Evolutionary conservation across 257 asterid genomes (phyloP), one percentile per base, ranked within the genome.

Genomic region (Solanum chilense): DNA sequence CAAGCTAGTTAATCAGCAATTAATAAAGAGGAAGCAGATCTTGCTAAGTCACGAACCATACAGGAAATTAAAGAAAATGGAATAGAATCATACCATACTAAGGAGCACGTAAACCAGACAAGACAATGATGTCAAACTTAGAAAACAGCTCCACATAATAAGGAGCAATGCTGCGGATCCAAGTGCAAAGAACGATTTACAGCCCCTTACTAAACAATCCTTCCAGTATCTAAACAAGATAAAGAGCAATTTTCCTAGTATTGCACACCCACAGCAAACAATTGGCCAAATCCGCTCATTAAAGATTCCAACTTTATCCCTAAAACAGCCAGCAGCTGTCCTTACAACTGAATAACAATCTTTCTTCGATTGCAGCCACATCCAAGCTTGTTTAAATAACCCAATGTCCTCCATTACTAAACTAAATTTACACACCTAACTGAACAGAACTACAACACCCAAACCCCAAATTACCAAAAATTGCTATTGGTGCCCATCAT

Each of bases 91-190:
- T 97, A 97, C 99, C 99, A 95, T 95, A 91, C 98, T 97, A 92
- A 94, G 94, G 89, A 97, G 98, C 92, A 97, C 96, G 73, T 95
- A 97, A 42, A 95, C 91, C 87, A 97, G 98, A 85, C 98, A 97
- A 23, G 98, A 91, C 92, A 96, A 88, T 12, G 99, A 97, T 62
- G 99, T 96, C 93, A 97, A 92, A 93, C 98, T 97, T 71, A 97
- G 92, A 90, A 96, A 97, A 94, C 96, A 97, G 90, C 98, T 93
- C 99, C 99, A 97, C 99, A 97, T 94, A 86, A 97, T 94, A 77
- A 94, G 91, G 75, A 97, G 97, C 90, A 96, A 90, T 62, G 99
- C 99, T 3, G 98, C 97, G 14, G 99, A 92, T 88, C 98, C 99
- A 89, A 97, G 93, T 86, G 93, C 94, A n/a, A 90, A 29, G 88